Evolutionary conservation across 805 yeast genomes (phyloP).

Genomic region (Schwanniomyces occidentalis): DNA sequence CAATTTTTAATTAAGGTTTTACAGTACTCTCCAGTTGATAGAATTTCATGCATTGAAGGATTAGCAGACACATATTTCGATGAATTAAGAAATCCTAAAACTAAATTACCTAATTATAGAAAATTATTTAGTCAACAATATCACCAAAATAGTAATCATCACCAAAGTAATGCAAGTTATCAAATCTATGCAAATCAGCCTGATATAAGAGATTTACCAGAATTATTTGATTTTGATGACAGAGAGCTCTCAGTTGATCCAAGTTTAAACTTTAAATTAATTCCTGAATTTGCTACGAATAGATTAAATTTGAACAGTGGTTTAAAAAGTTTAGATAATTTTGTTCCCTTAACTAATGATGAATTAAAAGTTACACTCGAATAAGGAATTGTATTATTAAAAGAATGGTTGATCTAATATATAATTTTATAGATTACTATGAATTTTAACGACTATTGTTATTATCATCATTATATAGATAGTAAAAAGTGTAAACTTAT

Average conservation of each 20-base stretch:
- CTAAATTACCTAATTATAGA: constrained; percentile 45
- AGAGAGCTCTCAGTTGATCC: constrained; percentile 52
- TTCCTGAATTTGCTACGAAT: constrained; percentile 41
- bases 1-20: constrained; percentile 56
- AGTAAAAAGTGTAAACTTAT: too few relatives aligned
- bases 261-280: constrained; percentile 34
- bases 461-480: constrained; percentile 2
- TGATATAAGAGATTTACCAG: constrained; percentile 46
- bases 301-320: constrained; percentile 26
- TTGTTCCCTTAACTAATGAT: constrained; percentile 40
- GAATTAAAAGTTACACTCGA: constrained; percentile 39
- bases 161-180: constrained; percentile 44
- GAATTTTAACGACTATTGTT: constrained; percentile 3
- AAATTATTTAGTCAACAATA: constrained; percentile 42
- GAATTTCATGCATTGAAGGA: constrained; percentile 60
- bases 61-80: constrained; percentile 56
- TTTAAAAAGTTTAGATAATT: constrained; percentile 30
- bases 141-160: constrained; percentile 24
- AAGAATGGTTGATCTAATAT: background rate
- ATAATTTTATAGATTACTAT: constrained; percentile 2
- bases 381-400: constrained; percentile 10
- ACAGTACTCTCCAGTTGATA: constrained; percentile 66
- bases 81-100: constrained; percentile 43
- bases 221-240: constrained; percentile 51
- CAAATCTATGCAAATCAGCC: constrained; percentile 41